Percentiles rank a stretch among this genome's conserved stretches.
Evolutionary conservation across 2,329 filamentous ascomycete species (phyloP).

Genomic region (Fusarium sp.): DNA sequence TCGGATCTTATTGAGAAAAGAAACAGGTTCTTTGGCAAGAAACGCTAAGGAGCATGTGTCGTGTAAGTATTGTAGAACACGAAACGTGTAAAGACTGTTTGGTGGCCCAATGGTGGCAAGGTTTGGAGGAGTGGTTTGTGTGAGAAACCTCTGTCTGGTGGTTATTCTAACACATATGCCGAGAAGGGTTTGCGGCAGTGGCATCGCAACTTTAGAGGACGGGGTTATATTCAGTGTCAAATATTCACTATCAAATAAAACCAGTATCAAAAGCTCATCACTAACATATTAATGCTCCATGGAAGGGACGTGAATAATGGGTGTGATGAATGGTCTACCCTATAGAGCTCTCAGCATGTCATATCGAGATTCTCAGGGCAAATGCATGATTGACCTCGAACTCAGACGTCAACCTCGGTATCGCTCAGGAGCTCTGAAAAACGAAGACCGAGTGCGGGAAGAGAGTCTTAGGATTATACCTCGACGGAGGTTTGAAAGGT

Average conservation of each 20-base stretch:
- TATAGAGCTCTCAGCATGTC: not conserved
- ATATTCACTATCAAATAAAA: not conserved
- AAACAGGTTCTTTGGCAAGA: not conserved
- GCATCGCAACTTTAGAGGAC: not conserved
- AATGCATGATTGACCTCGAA: not conserved
- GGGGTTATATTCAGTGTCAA: not conserved
- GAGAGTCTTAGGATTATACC: not conserved
- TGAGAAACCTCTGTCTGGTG: not conserved
- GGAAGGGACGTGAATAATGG: not conserved
- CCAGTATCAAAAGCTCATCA: not conserved
- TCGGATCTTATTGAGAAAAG: not conserved
- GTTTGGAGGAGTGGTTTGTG: not conserved
- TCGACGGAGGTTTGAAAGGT: not conserved
- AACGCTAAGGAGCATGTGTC: not conserved
- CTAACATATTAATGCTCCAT: not conserved
- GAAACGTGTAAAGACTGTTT: not conserved
- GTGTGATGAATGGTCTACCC: not conserved
- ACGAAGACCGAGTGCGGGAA: not conserved
- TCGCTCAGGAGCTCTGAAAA: not conserved
- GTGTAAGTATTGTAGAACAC: not conserved
- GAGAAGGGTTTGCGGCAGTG: not conserved
- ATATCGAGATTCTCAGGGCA: not conserved
- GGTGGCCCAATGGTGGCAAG: not conserved
- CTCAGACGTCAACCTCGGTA: too few relatives aligned
- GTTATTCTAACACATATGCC: too few relatives aligned